Base-by-base conservation (phyloP, 345 rosid species). In the Arabidopsis arenosa region DNA sequence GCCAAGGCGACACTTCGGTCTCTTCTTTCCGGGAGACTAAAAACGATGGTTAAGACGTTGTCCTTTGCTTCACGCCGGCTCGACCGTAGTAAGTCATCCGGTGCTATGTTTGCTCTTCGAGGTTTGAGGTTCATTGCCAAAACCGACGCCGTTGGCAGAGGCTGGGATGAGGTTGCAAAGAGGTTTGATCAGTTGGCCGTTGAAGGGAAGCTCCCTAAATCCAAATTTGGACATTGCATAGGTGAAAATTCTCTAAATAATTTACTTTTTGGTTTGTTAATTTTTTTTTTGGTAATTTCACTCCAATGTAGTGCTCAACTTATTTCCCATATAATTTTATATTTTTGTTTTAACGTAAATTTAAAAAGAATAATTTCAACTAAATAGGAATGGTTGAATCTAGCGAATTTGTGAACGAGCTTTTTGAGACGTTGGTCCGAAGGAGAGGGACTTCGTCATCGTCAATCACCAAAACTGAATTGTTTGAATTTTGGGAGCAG, bases 311-410 rank as follows among this genome's bases (percentile, higher is more conserved):
- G 2, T 23, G n/a, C 18, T 55, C 9, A 13, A 4, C 5, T 30
- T 3, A 3, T 30, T 30, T 55, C 8, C 36, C 26, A 26, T 53
- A 23, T 23, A 53, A 10, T 23, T 10, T 28, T 6, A 54, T 12
- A 53, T 12, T 54, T 45, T 45, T 14, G 3, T 45, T 14, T 14
- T n/a, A 45, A 14, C 51, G 49, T 45, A n/a, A 6, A 6, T 45
- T 14, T 44, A 12, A 37, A 4, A 36, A 51, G 15, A 39, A 8
- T 7, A 21, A 54, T 44, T 23, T 35, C 2, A n/a, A 65, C 9
- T 5, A 37, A 36, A 56, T 79, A 92, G 97, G 96, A 35, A 92
- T 92, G 91, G 87, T 75, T 10, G 97, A 90, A 55, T 92, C 96
- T 3, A 80, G 79, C 11, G 93, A 86, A 59, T 92, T 92, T 79